Evolutionary conservation across 345 rosid species (phyloP), one percentile per base, ranked within the genome.

Genomic region (Aegle marmelos): DNA sequence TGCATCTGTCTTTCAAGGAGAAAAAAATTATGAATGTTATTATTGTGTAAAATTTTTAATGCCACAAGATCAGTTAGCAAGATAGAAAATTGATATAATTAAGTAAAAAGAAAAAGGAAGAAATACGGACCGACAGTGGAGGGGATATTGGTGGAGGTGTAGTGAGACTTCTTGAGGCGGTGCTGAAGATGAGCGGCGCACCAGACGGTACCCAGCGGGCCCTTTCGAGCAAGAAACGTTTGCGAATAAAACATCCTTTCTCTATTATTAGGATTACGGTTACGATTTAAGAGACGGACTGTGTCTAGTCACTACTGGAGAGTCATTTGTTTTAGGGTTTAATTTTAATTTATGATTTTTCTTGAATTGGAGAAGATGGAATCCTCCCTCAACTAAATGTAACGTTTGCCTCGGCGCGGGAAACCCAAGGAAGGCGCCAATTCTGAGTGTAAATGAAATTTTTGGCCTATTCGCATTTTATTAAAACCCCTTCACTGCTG

Each of bases 141-240:
- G 73, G 90, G 76, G 82, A 94, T 90, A 82, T 90, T 86, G 2
- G 94, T 88, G 85, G 96, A 75, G 53, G 90, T 83, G 79, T 94
- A 92, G 64, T 94, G 97, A 77, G 94, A 90, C 78, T 94, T 94
- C 82, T 85, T 89, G 79, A 92, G 93, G 56, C 92, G 88, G 79
- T 90, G 86, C 76, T 94, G 95, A 28, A 90, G 84, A 79, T 94
- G 98, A 71, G 94, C 97, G 33, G 98, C 97, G 77, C 89, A 88
- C 98, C 98, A 94, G 0, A 92, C 97, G 0, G 94, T 90, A 1
- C 98, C 96, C 24, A 92, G 79, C 1, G 93, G 95, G 7, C 94
- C 95, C 79, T 95, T 93, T 67, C 89, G 85, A 33, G 91, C 93
- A 79, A 95, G 77, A 59, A 87, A 83, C 22, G 95, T 87, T 76